Conservation (phyloP, 2,329 filamentous ascomycete genomes). For the Colletotrichum cuscutae region DNA sequence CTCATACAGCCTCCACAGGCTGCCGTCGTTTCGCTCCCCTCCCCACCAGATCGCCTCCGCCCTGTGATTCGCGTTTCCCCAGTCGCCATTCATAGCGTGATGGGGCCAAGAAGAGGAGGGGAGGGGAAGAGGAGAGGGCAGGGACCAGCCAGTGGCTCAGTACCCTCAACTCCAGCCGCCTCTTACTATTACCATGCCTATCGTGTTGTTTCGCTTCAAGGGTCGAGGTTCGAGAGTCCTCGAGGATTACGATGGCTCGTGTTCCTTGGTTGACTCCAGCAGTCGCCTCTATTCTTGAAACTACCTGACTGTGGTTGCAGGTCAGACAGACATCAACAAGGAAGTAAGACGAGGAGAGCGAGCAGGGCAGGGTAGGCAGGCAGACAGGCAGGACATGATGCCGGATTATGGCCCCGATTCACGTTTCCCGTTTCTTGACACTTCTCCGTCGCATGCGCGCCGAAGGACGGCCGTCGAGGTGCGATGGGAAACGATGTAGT, state of each 20-base stretch:
- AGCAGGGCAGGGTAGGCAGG: constrained; percentile 2
- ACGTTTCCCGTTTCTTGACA: constrained; percentile 4
- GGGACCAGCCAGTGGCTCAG: constrained; percentile 3
- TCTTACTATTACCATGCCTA: constrained; percentile 24
- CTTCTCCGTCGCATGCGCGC: neutral
- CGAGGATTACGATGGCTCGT: constrained; percentile 21
- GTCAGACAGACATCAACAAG: neutral
- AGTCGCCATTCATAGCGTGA: constrained; percentile 26
- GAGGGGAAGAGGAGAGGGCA: constrained; percentile 4
- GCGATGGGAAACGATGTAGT: constrained; percentile 4
- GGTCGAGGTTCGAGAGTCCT: constrained; percentile 26
- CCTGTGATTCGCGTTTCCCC: constrained; percentile 34
- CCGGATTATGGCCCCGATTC: constrained; percentile 10
- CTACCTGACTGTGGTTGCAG: neutral
- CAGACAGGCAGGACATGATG: neutral
- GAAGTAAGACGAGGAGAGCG: constrained; percentile 1
- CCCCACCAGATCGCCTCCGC: constrained; percentile 33
- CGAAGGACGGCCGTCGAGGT: neutral
- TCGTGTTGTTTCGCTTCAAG: constrained; percentile 20
- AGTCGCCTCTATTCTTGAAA: neutral
- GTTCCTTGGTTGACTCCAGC: constrained; percentile 25
- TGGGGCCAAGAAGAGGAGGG: constrained; percentile 28
- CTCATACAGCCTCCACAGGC: constrained; percentile 29
- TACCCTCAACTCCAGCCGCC: constrained; percentile 26
- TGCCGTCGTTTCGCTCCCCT: constrained; percentile 29